A percentile compares a stretch with the other conserved stretches of the same genome.
phyloP scores from a whole-genome alignment of 225 moss, liverwort and hornwort species.

The Sphagnum contortum region DNA sequence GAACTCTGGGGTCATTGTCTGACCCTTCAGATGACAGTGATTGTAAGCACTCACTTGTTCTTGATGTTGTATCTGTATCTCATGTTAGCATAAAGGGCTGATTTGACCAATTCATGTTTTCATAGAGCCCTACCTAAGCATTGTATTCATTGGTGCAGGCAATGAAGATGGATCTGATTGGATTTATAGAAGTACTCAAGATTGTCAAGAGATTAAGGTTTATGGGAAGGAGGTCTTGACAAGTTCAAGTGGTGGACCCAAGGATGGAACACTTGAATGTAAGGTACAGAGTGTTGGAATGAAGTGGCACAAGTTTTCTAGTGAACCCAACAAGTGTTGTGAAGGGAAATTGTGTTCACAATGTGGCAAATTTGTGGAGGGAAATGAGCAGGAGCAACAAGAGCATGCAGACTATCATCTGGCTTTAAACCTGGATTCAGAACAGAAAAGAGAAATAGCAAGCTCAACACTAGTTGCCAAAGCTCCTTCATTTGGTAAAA shows the following conservation, averaged over 20 bases:
- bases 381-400: constrained; percentile 11
- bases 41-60: constrained; percentile 3
- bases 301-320: not conserved
- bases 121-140: not conserved
- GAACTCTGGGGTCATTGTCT: not conserved
- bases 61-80: not conserved
- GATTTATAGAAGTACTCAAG: not conserved
- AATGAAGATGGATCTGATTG: constrained; percentile 5
- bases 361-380: constrained; percentile 18
- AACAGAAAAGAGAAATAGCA: constrained; percentile 5
- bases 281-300: not conserved
- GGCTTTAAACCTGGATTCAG: constrained; percentile 13
- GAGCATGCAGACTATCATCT: constrained; percentile 40
- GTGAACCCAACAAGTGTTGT: not conserved
- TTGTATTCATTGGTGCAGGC: constrained; percentile 6
- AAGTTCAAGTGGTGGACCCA: not conserved
- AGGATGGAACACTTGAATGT: not conserved
- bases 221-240: not conserved
- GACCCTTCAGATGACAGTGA: constrained; percentile 6
- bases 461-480: not conserved
- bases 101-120: not conserved
- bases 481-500: constrained; percentile 2
- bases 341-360: constrained; percentile 6
- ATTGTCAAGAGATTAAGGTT: not conserved
- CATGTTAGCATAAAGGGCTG: not conserved